These are phyloP conservation scores for Hymenochaete sp. DNA, from an alignment of 1,284 basidiomycete species.

Conservation along the genomic window DNA sequence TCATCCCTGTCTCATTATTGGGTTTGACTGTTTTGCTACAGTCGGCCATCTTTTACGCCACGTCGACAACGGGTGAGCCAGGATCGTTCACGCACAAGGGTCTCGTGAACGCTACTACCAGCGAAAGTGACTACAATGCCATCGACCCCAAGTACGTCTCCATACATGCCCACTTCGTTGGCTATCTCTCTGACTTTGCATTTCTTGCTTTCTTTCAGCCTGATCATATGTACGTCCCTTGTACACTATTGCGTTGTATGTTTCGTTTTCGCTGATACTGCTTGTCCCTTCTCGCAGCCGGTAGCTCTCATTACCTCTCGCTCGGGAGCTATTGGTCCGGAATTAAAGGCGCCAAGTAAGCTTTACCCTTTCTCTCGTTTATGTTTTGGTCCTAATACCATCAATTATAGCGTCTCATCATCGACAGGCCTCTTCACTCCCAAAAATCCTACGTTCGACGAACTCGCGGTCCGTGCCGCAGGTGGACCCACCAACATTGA, in stretches of 20 bases:
- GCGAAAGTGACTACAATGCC: slow-evolving; percentile 40
- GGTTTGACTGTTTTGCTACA: background rate
- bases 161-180: slow-evolving; percentile 7
- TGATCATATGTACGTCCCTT: background rate
- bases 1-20: background rate
- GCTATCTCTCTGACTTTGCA: background rate
- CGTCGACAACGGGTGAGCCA: slow-evolving; percentile 31
- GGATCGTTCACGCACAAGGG: slow-evolving; percentile 36
- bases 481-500: slow-evolving; percentile 18
- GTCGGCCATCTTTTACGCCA: slow-evolving; percentile 23
- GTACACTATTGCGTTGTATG: background rate
- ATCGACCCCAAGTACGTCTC: slow-evolving; percentile 46
- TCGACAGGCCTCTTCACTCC: background rate
- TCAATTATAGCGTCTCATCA: background rate
- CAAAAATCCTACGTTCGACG: slow-evolving; percentile 10
- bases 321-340: slow-evolving; percentile 19
- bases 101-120: slow-evolving; percentile 37
- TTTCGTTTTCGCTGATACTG: background rate
- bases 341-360: slow-evolving; percentile 16
- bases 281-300: background rate
- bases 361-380: too few relatives aligned
- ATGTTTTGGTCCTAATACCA: background rate
- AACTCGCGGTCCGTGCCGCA: slow-evolving; percentile 20
- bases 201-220: slow-evolving; percentile 16
- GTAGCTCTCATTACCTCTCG: slow-evolving; percentile 13